These are phyloP conservation scores for Viridothelium virens DNA, from an alignment of 495 filamentous ascomycete species.

Conservation along the genomic window DNA sequence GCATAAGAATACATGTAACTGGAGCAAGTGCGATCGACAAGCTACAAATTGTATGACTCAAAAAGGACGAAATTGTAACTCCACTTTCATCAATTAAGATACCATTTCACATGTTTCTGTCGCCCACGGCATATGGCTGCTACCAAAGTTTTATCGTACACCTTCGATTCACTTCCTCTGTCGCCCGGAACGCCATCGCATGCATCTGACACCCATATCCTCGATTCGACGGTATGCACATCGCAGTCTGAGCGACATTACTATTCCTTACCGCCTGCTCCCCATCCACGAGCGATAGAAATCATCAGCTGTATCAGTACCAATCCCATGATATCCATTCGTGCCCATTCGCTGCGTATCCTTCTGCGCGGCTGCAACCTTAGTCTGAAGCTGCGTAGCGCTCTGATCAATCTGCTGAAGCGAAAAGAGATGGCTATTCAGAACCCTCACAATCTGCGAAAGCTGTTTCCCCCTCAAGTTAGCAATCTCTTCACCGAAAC, in stretches of 20 bases:
- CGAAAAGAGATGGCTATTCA: constrained; percentile 83
- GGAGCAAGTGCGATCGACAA: neutral
- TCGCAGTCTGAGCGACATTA: constrained; percentile 1
- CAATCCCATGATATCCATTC: constrained; percentile 24
- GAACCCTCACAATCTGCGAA: constrained; percentile 84
- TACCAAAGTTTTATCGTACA: neutral
- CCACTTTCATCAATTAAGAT: constrained; percentile 15
- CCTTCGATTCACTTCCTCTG: neutral
- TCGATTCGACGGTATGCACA: neutral
- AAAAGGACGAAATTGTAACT: constrained; percentile 15
- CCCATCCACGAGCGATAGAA: constrained; percentile 76
- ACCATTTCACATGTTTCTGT: neutral
- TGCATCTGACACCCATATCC: neutral
- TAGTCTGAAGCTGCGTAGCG: constrained; percentile 66
- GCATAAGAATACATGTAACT: neutral
- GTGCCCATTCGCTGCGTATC: constrained; percentile 57
- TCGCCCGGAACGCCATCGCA: neutral
- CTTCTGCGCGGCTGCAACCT: constrained; percentile 72
- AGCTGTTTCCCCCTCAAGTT: constrained; percentile 48
- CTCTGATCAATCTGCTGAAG: constrained; percentile 87
- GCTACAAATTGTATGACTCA: neutral
- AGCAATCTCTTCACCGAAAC: constrained; percentile 17
- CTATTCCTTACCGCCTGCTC: constrained; percentile 39
- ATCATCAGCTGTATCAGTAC: constrained; percentile 62
- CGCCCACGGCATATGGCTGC: neutral